Conservation (phyloP, 2,329 filamentous ascomycete genomes). For the Aaosphaeria arxii region DNA sequence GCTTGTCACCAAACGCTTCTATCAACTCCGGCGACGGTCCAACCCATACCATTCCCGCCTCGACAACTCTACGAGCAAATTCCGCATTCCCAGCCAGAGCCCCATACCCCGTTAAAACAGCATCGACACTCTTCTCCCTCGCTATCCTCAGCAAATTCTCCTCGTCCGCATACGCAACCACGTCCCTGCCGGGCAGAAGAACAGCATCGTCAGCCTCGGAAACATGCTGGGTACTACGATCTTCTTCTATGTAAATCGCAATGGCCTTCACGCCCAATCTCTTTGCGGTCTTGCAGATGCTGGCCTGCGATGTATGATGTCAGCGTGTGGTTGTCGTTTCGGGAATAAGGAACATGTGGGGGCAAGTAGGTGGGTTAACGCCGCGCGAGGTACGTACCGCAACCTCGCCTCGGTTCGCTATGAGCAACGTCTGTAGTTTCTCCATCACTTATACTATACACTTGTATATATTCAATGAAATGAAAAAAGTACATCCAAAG, state of each 20-base stretch:
- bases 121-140: constrained; percentile 48
- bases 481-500: not conserved
- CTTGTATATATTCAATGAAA: not conserved
- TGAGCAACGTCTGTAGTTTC: constrained; percentile 50
- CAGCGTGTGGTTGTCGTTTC: constrained; percentile 2
- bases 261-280: constrained; percentile 51
- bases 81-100: constrained; percentile 63
- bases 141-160: constrained; percentile 52
- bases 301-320: constrained; percentile 29
- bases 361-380: too few species aligned
- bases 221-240: constrained; percentile 55
- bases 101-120: constrained; percentile 67
- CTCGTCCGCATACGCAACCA: constrained; percentile 51
- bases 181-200: constrained; percentile 47
- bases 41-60: constrained; percentile 57
- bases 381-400: not conserved
- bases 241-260: constrained; percentile 57
- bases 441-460: constrained; percentile 30
- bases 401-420: constrained; percentile 27
- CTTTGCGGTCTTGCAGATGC: constrained; percentile 51
- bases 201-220: constrained; percentile 54
- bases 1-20: constrained; percentile 58
- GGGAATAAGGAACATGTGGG: too few species aligned
- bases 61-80: constrained; percentile 54
- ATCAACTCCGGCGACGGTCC: constrained; percentile 57